Conservation (phyloP, 2,329 filamentous ascomycete species). For the Hymenoscyphus occultus region DNA sequence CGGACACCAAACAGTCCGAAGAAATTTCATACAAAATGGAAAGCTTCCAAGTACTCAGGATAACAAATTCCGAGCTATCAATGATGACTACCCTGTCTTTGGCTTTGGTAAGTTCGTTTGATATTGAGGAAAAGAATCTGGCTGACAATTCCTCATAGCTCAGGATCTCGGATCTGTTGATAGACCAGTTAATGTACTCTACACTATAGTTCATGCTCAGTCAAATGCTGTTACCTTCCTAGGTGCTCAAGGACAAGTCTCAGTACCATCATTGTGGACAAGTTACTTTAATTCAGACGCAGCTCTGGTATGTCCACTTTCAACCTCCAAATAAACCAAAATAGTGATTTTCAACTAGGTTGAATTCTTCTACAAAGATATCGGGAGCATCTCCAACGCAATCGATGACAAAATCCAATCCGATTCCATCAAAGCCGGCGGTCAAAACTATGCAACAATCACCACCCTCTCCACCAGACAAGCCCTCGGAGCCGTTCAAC, state of each 20-base stretch:
- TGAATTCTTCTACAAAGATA: slow-evolving; percentile 77
- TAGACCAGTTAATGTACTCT: slow-evolving; percentile 23
- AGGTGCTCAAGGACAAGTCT: slow-evolving; percentile 49
- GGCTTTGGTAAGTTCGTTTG: slow-evolving; percentile 49
- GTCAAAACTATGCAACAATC: slow-evolving; percentile 71
- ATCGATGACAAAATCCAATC: slow-evolving; percentile 68
- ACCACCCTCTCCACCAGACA: slow-evolving; percentile 79
- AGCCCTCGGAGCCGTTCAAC: slow-evolving; percentile 72
- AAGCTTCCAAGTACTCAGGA: slow-evolving; percentile 64
- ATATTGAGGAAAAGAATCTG: neutral
- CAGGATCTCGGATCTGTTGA: slow-evolving; percentile 28
- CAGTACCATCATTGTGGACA: slow-evolving; percentile 74
- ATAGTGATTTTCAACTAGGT: slow-evolving; percentile 39
- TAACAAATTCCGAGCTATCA: slow-evolving; percentile 61
- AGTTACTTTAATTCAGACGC: slow-evolving; percentile 65
- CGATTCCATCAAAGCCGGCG: slow-evolving; percentile 65
- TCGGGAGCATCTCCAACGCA: slow-evolving; percentile 56
- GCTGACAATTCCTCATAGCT: slow-evolving; percentile 14
- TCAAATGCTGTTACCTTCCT: slow-evolving; percentile 30
- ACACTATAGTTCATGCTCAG: slow-evolving; percentile 33
- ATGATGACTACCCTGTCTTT: slow-evolving; percentile 75
- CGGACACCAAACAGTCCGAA: slow-evolving; percentile 60
- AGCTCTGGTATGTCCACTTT: slow-evolving; percentile 45
- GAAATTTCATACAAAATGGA: slow-evolving; percentile 62
- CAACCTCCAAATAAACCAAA: slow-evolving; percentile 18